Evolutionary conservation across 306 rosid species (phyloP).

Genomic region (Vicia villosa): DNA sequence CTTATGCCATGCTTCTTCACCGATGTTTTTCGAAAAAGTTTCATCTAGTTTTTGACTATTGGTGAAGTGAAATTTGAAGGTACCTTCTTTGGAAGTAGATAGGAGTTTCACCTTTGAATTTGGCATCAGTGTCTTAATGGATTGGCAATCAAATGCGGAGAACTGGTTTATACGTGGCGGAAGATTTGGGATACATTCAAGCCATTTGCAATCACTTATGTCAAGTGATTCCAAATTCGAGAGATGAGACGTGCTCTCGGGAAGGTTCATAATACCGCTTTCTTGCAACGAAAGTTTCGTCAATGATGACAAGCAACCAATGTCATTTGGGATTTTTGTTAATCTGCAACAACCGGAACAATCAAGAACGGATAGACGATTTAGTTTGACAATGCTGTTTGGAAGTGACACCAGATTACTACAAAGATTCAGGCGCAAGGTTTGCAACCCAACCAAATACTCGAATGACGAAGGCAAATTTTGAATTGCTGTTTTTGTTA

Average conservation of each 20-base stretch:
- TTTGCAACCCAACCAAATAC: too few relatives aligned
- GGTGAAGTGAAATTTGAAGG: conserved; percentile 33
- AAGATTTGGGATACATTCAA: conserved; percentile 29
- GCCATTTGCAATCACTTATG: conserved; percentile 19
- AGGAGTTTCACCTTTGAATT: conserved; percentile 13
- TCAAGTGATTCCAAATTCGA: conserved; percentile 27
- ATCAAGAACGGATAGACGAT: too few relatives aligned
- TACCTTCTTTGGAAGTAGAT: background rate
- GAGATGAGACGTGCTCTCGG: background rate
- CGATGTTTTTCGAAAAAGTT: background rate
- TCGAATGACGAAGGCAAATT: too few relatives aligned
- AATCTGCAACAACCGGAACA: too few relatives aligned
- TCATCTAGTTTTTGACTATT: conserved; percentile 25
- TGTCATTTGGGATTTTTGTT: conserved; percentile 19
- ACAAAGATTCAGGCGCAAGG: too few relatives aligned
- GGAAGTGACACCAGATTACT: too few relatives aligned
- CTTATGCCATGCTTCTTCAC: conserved; percentile 11
- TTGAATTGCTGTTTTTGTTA: too few relatives aligned
- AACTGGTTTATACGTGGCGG: conserved; percentile 22
- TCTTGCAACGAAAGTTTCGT: conserved; percentile 19
- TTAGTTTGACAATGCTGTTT: too few relatives aligned
- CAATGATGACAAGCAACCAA: conserved; percentile 8
- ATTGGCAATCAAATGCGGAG: conserved; percentile 35
- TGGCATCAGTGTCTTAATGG: conserved; percentile 8
- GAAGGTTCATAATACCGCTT: conserved; percentile 28